Evolutionary conservation across 495 filamentous ascomycete genomes (phyloP), one percentile per base, ranked within the genome.

Genomic region (Talaromyces trachyspermus): DNA sequence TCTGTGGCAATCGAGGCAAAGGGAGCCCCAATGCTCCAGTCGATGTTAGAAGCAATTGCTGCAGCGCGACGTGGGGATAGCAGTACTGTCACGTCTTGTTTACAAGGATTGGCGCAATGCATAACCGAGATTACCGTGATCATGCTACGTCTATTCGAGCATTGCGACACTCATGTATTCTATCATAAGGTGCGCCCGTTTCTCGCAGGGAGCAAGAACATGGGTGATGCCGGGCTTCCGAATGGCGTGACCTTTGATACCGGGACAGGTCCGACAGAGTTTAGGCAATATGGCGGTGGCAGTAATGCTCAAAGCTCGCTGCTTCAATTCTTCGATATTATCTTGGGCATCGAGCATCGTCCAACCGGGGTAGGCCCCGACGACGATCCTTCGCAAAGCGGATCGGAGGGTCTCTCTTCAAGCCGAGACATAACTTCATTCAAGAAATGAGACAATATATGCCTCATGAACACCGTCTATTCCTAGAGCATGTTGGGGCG

Each of bases 391-490:
- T 26, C 57, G n/a, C 20, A 43, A 4, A 38, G 54, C 23, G 49
- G 73, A 29, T 62, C 70, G 11, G 74, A 79, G 32, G 76, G 75
- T 3, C 68, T 70, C 8, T 66, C 74, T 4, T 76, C 11, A 73
- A 75, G 6, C 75, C 83, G 11, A 77, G 79, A 19, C 80, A 96
- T 67, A 89, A 88, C 53, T 98, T 98, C 73, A 88, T 97, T 59
- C 80, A 85, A 55, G 92, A 96, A 47, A 98, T 98, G 92, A 86
- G 89, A 41, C 76, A 71, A 2, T 98, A 98, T 69, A 98, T 98
- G 92, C 92, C 92, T 4, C 89, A 89, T 2, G 78, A 86, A 0
- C 92, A 98, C 57, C 84, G 88, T 1, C 83, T 85, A 14, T 98
- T 98, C 67, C 72, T 98, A 0, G 74, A 86, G 44, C 82, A 91